Percentiles rank a stretch among this genome's conserved stretches.
These are phyloP conservation scores for Parasitella parasitica DNA, from an alignment of 371 early-diverging fungal species.

Conservation along the genomic window DNA sequence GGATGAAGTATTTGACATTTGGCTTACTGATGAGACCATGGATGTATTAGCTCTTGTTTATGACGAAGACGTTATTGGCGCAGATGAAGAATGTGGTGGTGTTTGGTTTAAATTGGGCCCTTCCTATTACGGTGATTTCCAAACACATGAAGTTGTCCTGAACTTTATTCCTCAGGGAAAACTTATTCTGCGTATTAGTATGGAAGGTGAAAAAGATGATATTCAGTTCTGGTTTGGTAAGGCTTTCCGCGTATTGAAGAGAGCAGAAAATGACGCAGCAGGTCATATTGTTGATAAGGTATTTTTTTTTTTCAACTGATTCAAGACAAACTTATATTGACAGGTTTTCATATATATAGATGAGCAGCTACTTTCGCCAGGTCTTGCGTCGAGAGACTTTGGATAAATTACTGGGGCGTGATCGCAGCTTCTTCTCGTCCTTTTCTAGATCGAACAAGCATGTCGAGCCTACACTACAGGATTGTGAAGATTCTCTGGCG, in stretches of 20 bases:
- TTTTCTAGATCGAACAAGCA: constrained; percentile 38
- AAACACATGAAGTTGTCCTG: constrained; percentile 82
- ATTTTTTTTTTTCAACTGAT: not conserved
- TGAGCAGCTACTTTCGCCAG: constrained; percentile 61
- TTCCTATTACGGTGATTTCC: constrained; percentile 61
- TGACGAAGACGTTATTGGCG: constrained; percentile 76
- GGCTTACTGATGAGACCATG: constrained; percentile 55
- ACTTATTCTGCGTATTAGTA: constrained; percentile 76
- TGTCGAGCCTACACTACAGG: constrained; percentile 55
- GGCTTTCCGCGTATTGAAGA: constrained; percentile 73
- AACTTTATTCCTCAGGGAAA: constrained; percentile 86
- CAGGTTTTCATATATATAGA: constrained; percentile 29
- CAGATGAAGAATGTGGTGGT: constrained; percentile 79
- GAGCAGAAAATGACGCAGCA: constrained; percentile 71
- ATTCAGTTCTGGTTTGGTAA: constrained; percentile 91
- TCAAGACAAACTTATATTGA: too few relatives aligned
- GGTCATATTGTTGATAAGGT: constrained; percentile 73
- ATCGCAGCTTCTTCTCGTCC: constrained; percentile 43
- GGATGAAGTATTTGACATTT: constrained; percentile 88
- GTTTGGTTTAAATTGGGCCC: constrained; percentile 68
- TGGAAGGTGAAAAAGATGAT: constrained; percentile 92
- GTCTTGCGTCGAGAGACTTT: constrained; percentile 47
- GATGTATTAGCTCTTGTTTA: constrained; percentile 70
- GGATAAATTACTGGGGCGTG: constrained; percentile 42
- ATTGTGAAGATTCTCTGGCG: constrained; percentile 73